A percentile compares a stretch with the other conserved stretches of the same genome.
These are phyloP conservation scores for Polychaeton citri DNA, from an alignment of 2,329 filamentous ascomycete species.

Conservation along the genomic window DNA sequence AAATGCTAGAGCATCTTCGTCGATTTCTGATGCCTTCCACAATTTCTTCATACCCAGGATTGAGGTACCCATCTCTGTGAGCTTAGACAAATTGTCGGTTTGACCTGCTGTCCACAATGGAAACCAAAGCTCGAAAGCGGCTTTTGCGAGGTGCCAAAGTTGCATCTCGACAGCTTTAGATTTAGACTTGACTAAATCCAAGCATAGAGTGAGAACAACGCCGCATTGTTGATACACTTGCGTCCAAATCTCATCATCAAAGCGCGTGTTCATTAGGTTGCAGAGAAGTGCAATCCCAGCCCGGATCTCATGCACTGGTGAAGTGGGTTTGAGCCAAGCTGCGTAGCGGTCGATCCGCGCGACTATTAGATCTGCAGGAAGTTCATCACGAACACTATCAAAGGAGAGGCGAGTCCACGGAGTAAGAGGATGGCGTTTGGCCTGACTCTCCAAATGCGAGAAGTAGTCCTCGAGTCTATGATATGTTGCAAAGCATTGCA, in stretches of 20 bases:
- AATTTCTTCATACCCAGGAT: background rate
- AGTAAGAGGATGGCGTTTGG: background rate
- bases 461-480: background rate
- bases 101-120: conserved; percentile 7
- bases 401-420: background rate
- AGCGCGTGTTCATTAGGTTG: background rate
- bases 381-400: background rate
- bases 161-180: background rate
- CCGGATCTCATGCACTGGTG: background rate
- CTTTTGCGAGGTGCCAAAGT: conserved; percentile 9
- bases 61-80: background rate
- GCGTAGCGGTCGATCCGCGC: background rate
- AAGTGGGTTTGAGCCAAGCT: background rate
- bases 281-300: background rate
- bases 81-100: background rate
- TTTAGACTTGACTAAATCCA: conserved; percentile 2
- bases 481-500: background rate
- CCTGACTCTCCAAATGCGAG: background rate
- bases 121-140: conserved; percentile 9
- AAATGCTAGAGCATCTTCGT: background rate
- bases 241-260: background rate
- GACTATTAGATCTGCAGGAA: background rate
- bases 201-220: conserved; percentile 1
- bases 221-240: background rate
- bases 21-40: background rate